phyloP scores from a whole-genome alignment of 768 basidiomycete genomes.

The Termitomyces sp. region DNA sequence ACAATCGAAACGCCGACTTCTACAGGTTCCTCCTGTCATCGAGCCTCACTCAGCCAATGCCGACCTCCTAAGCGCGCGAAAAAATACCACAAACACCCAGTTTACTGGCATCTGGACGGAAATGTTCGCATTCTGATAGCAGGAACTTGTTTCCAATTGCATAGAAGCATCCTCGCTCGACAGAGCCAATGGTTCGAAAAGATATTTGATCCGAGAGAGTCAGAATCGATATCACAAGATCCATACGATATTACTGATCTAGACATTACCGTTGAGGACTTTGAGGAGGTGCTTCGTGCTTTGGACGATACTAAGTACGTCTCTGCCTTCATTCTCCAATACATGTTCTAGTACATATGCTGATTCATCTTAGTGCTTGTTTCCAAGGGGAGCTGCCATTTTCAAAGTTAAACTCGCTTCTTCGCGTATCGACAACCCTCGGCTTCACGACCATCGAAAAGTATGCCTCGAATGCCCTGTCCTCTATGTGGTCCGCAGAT shows the following conservation, averaged over 20 bases:
- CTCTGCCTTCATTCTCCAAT: background rate
- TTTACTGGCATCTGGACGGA: constrained; percentile 20
- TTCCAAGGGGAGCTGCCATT: constrained; percentile 25
- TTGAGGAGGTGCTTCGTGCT: constrained; percentile 29
- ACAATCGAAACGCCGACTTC: background rate
- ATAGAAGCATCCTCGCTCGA: constrained; percentile 18
- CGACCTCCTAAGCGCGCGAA: background rate
- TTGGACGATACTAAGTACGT: constrained; percentile 34
- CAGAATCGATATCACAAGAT: background rate
- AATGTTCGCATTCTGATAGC: constrained; percentile 16
- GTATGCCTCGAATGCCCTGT: constrained; percentile 29
- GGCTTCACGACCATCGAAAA: constrained; percentile 26
- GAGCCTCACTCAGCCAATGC: background rate
- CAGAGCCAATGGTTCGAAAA: constrained; percentile 19
- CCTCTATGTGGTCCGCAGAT: constrained; percentile 31
- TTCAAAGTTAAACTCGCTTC: constrained; percentile 27
- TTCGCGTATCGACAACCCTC: constrained; percentile 35
- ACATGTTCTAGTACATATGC: background rate
- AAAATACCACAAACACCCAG: constrained; percentile 8
- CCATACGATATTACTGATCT: constrained; percentile 6
- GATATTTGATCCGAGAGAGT: constrained; percentile 10
- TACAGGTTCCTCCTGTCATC: background rate
- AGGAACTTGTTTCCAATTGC: constrained; percentile 15
- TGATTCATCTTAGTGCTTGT: constrained; percentile 15
- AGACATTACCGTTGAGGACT: constrained; percentile 26